Evolutionary conservation across 805 yeast species (phyloP).

Genomic region (Vanderwaltozyma polyspora): DNA sequence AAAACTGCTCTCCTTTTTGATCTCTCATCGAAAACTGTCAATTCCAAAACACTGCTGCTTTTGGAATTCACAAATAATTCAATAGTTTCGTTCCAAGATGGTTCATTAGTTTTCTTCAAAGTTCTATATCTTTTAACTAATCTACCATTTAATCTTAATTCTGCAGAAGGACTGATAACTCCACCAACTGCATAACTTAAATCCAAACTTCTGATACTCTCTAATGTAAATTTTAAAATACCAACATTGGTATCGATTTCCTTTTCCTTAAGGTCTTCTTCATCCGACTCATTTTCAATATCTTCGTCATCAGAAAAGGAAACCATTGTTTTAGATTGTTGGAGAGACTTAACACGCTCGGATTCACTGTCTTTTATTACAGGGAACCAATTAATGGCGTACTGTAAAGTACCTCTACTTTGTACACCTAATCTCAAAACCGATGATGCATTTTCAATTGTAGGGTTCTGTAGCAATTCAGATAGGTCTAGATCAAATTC

Average conservation of each 20-base stretch:
- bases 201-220: constrained; percentile 51
- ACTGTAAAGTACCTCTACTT: constrained; percentile 47
- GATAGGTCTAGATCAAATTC: constrained; percentile 42
- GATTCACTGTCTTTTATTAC: constrained; percentile 17
- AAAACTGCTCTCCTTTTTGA: constrained; percentile 35
- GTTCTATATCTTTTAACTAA: constrained; percentile 47
- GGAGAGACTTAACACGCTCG: neutral
- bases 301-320: constrained; percentile 7
- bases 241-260: constrained; percentile 54
- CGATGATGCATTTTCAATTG: constrained; percentile 15
- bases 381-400: constrained; percentile 39
- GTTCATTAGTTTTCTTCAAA: constrained; percentile 58
- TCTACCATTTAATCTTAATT: constrained; percentile 47
- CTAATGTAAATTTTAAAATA: constrained; percentile 52
- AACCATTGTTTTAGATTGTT: neutral
- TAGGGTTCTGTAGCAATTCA: constrained; percentile 47
- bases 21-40: constrained; percentile 53
- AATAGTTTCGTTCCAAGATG: constrained; percentile 53
- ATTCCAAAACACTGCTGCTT: constrained; percentile 40
- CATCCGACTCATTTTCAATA: constrained; percentile 9
- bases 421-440: constrained; percentile 32
- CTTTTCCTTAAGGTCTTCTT: constrained; percentile 15
- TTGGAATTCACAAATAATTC: constrained; percentile 57
- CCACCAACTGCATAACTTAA: constrained; percentile 37
- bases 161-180: constrained; percentile 51